Evolutionary conservation across 306 rosid species (phyloP).

Genomic region (Cyclanthera cordifolia): DNA sequence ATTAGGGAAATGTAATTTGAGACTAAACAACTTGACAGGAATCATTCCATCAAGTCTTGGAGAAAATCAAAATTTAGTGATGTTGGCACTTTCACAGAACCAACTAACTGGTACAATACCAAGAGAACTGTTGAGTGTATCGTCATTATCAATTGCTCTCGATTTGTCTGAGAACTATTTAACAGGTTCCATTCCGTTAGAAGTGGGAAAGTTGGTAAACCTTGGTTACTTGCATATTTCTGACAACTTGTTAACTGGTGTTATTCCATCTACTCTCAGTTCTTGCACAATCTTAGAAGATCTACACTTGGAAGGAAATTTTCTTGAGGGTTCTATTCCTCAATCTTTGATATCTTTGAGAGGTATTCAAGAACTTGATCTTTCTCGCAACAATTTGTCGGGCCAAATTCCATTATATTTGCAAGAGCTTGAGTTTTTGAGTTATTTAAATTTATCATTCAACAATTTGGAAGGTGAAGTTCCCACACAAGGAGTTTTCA

Average conservation of each 20-base stretch:
- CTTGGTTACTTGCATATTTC: slow-evolving; percentile 16
- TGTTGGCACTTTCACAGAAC: neutral
- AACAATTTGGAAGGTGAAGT: slow-evolving; percentile 25
- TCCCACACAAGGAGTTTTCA: slow-evolving; percentile 16
- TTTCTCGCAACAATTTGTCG: slow-evolving; percentile 21
- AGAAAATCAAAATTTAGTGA: neutral
- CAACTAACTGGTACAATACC: slow-evolving; percentile 22
- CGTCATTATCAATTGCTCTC: slow-evolving; percentile 3
- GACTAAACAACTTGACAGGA: slow-evolving; percentile 11
- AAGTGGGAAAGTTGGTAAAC: slow-evolving; percentile 7
- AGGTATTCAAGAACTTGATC: slow-evolving; percentile 12
- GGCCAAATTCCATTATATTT: slow-evolving; percentile 11
- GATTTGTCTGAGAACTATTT: slow-evolving; percentile 16
- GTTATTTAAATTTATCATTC: slow-evolving; percentile 14
- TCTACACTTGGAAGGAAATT: slow-evolving; percentile 12
- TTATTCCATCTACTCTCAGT: slow-evolving; percentile 14
- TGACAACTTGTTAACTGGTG: slow-evolving; percentile 14
- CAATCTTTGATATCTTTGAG: slow-evolving; percentile 5
- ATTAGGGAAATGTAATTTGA: neutral
- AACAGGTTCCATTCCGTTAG: slow-evolving; percentile 17
- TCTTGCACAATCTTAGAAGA: slow-evolving; percentile 4
- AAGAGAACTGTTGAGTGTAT: slow-evolving; percentile 1
- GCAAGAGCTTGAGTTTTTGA: neutral
- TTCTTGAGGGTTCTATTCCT: slow-evolving; percentile 19
- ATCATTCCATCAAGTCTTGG: slow-evolving; percentile 9